phyloP scores from a whole-genome alignment of 495 filamentous ascomycete genomes.

The Trichoderma parareesei region DNA sequence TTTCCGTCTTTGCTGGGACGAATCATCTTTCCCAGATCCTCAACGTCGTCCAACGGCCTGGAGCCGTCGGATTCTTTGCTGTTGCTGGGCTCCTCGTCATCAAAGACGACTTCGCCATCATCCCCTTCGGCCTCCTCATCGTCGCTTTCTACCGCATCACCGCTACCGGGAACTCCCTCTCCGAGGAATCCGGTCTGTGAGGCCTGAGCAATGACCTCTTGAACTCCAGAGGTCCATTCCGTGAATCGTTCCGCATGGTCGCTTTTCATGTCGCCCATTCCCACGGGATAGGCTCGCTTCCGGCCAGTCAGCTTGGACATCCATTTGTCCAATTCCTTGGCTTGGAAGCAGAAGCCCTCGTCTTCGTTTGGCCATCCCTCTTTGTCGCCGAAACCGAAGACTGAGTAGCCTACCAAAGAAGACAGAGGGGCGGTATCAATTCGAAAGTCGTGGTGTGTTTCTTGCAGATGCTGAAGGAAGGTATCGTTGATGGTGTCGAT shows the following conservation, averaged over 20 bases:
- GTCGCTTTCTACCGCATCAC: conserved; percentile 75
- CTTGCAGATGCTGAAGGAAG: conserved; percentile 73
- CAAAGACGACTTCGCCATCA: conserved; percentile 50
- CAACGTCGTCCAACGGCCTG: conserved; percentile 61
- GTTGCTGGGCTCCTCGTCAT: conserved; percentile 30
- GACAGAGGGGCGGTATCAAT: conserved; percentile 84
- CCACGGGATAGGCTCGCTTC: conserved; percentile 73
- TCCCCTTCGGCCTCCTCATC: conserved; percentile 54
- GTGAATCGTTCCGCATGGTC: conserved; percentile 54
- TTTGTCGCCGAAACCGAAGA: conserved; percentile 88
- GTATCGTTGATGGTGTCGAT: conserved; percentile 80
- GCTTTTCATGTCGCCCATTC: conserved; percentile 76
- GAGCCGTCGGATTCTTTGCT: conserved; percentile 30
- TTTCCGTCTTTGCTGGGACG: conserved; percentile 32
- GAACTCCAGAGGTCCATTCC: conserved; percentile 73
- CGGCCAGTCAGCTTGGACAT: conserved; percentile 82
- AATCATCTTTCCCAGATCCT: conserved; percentile 69
- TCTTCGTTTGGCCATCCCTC: conserved; percentile 86
- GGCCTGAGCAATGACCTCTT: conserved; percentile 58
- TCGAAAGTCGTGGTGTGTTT: conserved; percentile 92
- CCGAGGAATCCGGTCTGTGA: conserved; percentile 56
- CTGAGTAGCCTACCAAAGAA: conserved; percentile 71
- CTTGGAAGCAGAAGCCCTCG: conserved; percentile 88
- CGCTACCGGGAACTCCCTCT: conserved; percentile 73
- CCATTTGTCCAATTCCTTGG: conserved; percentile 84